Evolutionary conservation across 2,329 filamentous ascomycete species (phyloP), one percentile per base, ranked within the genome.

Genomic region (Chaetomiaceae sp.): DNA sequence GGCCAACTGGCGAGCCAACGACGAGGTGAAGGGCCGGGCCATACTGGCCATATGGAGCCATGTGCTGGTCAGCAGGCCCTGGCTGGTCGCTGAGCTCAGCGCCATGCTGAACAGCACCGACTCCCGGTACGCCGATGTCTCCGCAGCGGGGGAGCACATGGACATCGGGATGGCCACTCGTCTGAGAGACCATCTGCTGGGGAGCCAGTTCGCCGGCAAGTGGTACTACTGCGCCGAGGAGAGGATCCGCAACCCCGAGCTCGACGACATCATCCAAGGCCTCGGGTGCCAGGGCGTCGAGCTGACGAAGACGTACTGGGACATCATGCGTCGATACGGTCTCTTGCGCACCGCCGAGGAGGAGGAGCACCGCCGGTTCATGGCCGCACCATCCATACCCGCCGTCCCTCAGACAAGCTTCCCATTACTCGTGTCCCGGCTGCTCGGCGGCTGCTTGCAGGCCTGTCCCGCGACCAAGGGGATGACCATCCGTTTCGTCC

Each of bases 1-100:
- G 64, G 1, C 15, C n/a, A 1, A 63, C 60, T 47, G 61, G 61
- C 17, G 60, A 65, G 58, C 57, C 14, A 14, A 46, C 8, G 55
- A 62, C 14, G 60, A 63, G 44, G 48, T 57, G 3, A n/a, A n/a
- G n/a, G n/a, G n/a, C n/a, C 20, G 25, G 38, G 45, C 57, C 9
- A 64, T 65, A 27, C 37, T 59, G 6, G 40, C 40, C 11, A 65
- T 66, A 31, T 65, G 64, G 63, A 43, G 46, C 9, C n/a, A 37
- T 14, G 58, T 54, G 9, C 33, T 65, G 9, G 25, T 3, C 3
- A n/a, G n/a, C 8, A 54, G 27, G 23, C 54, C 55, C 3, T 46
- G 42, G 1, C 25, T 64, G 22, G 45, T 57, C 19, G 37, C 14
- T 17, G 51, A 53, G 25, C 39, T 63, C 1, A 58, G 44, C 45